phyloP scores from a whole-genome alignment of 768 basidiomycete genomes.

The Trametes maxima region DNA sequence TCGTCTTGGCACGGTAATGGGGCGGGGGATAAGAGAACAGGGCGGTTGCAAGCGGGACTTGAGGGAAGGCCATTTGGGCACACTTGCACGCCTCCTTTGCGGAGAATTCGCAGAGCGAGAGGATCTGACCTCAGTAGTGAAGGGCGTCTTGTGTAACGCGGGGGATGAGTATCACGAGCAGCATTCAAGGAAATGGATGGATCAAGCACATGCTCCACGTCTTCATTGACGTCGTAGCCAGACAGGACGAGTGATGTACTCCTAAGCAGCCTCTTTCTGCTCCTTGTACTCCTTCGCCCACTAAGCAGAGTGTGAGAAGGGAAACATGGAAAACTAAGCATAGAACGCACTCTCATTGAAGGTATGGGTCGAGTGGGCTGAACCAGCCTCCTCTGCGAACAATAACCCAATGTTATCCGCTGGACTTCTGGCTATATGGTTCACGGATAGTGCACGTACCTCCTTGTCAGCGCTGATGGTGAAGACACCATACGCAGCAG shows the following conservation, averaged over 20 bases:
- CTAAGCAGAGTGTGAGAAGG: conserved; percentile 30
- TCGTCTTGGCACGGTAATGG: conserved; percentile 6
- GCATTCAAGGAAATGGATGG: not conserved
- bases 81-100: not conserved
- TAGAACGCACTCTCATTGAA: conserved; percentile 66
- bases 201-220: not conserved
- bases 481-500: conserved; percentile 70
- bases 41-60: not conserved
- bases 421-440: not conserved
- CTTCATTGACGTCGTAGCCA: not conserved
- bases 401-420: not conserved
- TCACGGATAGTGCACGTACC: conserved; percentile 47
- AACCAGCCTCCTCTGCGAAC: conserved; percentile 53
- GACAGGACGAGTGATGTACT: not conserved
- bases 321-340: not conserved
- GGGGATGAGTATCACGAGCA: not conserved
- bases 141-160: not conserved
- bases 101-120: not conserved
- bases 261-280: conserved; percentile 21
- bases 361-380: conserved; percentile 74
- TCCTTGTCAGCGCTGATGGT: conserved; percentile 75
- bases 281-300: conserved; percentile 55
- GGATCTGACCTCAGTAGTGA: not conserved
- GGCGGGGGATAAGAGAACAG: not conserved
- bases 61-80: too few relatives aligned